Conservation (phyloP, 192 early-diverging fungal species). For the Coemansia sp. region DNA sequence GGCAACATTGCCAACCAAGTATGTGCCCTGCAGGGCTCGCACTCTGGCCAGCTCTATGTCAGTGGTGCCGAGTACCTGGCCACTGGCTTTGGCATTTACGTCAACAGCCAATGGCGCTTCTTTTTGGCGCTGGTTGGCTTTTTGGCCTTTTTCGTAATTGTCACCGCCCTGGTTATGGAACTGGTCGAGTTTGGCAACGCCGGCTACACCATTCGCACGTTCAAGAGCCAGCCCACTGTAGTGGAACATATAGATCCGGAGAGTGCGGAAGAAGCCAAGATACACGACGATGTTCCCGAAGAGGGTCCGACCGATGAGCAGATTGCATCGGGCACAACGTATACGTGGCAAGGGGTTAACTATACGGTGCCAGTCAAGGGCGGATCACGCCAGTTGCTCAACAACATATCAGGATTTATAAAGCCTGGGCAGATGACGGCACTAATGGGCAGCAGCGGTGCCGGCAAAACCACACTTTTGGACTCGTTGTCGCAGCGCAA, state of each 20-base stretch:
- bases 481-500: slow-evolving; percentile 73
- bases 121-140: slow-evolving; percentile 59
- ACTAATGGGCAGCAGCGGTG: slow-evolving; percentile 64
- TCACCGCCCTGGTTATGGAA: slow-evolving; percentile 58
- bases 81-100: slow-evolving; percentile 58
- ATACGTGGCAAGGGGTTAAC: slow-evolving; percentile 64
- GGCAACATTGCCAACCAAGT: slow-evolving; percentile 53
- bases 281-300: background rate
- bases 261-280: background rate
- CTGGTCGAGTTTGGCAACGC: slow-evolving; percentile 62
- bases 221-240: slow-evolving; percentile 36
- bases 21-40: slow-evolving; percentile 67
- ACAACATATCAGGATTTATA: slow-evolving; percentile 63
- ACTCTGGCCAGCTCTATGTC: slow-evolving; percentile 58
- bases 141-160: slow-evolving; percentile 35
- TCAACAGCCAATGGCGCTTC: slow-evolving; percentile 60
- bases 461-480: slow-evolving; percentile 75
- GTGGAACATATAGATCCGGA: slow-evolving; percentile 18
- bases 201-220: slow-evolving; percentile 56
- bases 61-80: slow-evolving; percentile 64
- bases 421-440: slow-evolving; percentile 73
- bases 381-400: slow-evolving; percentile 65
- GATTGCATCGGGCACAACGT: slow-evolving; percentile 57
- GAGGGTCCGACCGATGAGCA: slow-evolving; percentile 34
- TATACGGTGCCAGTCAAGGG: slow-evolving; percentile 71